Evolutionary conservation across 2,329 filamentous ascomycete genomes (phyloP), one percentile per base, ranked within the genome.

Genomic region (Emmonsiellopsis sp.): DNA sequence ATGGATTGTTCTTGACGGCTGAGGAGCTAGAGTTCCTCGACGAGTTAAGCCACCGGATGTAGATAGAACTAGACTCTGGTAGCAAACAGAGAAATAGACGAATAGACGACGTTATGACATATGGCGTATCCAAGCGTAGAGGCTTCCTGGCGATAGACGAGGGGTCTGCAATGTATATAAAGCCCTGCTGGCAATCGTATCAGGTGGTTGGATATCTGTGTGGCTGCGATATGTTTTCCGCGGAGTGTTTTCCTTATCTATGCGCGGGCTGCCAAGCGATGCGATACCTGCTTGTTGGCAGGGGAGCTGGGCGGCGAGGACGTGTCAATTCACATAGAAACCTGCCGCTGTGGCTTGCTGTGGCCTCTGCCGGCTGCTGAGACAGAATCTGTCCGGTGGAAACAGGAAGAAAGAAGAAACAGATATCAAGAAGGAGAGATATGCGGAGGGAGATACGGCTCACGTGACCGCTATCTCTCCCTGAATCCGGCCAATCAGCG

Each of bases 21-120:
- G 62, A 66, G 37, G 70, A 72, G 58, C 62, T 53, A 53, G 56
- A 60, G 47, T 53, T 68, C 1, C 55, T 73, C 31, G 60, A 65
- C 45, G 61, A 53, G 32, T 63, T 73, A 17, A 66, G 68, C 47
- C 57, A 65, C 40, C 63, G 69, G 48, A 58, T 72, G 54, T 65
- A 57, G 56, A 37, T 9, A 21, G 37, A 49, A 27, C 17, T 49
- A 48, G 45, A 49, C 10, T 36, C 31, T 6, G 27, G 14, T 21
- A 2, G 34, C 33, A 37, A 37, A 32, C 8, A 31, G 32, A 43
- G 14, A 27, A 27, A 21, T 27, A 44, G 8, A 44, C 14, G 9
- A 37, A 48, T 55, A 57, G 47, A 57, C 47, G 44, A 31, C 36
- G 42, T 47, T 37, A 51, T 44, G 42, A 55, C 39, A 46, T 44